Conservation (phyloP, 2,329 filamentous ascomycete species). For the Fusarium verrucosum region DNA sequence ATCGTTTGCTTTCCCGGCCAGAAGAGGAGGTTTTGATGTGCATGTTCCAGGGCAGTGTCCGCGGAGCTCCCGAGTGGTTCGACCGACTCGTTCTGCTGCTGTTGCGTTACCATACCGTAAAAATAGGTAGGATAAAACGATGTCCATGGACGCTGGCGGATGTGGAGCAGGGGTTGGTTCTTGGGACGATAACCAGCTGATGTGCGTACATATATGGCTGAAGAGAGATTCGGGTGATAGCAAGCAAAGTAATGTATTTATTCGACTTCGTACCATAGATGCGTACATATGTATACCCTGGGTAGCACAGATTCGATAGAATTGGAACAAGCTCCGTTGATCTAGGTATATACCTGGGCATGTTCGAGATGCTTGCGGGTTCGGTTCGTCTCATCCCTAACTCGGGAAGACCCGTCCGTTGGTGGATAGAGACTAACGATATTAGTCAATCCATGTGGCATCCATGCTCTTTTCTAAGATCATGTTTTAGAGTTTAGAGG, state of each 20-base stretch:
- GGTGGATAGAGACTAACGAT: constrained; percentile 16
- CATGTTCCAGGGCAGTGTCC: constrained; percentile 4
- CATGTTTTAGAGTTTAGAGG: not conserved
- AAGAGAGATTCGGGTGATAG: not conserved
- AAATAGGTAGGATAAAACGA: not conserved
- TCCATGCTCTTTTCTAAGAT: constrained; percentile 29
- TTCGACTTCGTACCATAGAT: constrained; percentile 2
- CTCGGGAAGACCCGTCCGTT: constrained; percentile 27
- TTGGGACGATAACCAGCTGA: constrained; percentile 2
- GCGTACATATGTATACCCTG: constrained; percentile 3
- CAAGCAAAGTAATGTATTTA: constrained; percentile 13
- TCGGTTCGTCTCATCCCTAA: constrained; percentile 6
- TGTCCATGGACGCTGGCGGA: not conserved
- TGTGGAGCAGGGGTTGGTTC: not conserved
- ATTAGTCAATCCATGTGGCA: constrained; percentile 27
- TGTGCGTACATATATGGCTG: constrained; percentile 22
- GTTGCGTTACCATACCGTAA: constrained; percentile 22
- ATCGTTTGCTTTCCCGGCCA: constrained; percentile 1
- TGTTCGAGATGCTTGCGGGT: not conserved
- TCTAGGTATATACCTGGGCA: too few relatives aligned
- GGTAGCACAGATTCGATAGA: constrained; percentile 6
- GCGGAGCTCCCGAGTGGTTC: constrained; percentile 33
- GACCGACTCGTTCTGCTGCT: constrained; percentile 1
- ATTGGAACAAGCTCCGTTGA: not conserved
- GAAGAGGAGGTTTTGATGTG: not conserved